Evolutionary conservation across 495 filamentous ascomycete species (phyloP), one percentile per base, ranked within the genome.

Genomic region (Tuber melanosporum): DNA sequence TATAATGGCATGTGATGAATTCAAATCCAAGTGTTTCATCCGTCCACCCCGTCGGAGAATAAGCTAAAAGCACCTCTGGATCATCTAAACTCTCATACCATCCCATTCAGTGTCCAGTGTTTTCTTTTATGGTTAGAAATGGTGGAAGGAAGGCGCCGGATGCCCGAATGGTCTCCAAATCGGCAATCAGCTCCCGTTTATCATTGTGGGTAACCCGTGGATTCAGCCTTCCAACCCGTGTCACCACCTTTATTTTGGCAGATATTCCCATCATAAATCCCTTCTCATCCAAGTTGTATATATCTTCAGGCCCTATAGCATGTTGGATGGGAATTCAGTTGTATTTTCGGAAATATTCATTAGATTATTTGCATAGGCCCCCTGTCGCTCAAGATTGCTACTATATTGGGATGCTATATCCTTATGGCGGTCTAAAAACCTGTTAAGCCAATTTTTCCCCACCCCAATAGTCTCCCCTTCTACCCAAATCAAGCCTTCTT

Each of bases 161-260:
- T 20, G 73, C 73, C 15, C 57, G 57, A 43, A 78, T 70, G 15
- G 76, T 46, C 45, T 78, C 76, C 41, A 72, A 42, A 15, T 70
- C 62, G 0, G 73, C 71, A 41, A 78, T 78, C 8, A 78, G 71
- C 42, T 78, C 72, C 47, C 76, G 26, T 12, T 52, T 62, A 14
- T 71, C 72, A 71, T 74, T 7, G 7, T 42, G 41, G 41, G 41
- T 42, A 3, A 42, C 41, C 2, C 41, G 41, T 3, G 41, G 41
- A 73, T 72, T 72, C 5, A 12, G 22, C 17, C 44, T 43, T 32
- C 45, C 10, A 15, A 46, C 49, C 49, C 71, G 43, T 9, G 42
- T 47, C 3, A 73, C 39, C 2, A 76, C n/a, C 17, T 76, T 76
- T 19, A 70, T 32, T 17, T 69, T 62, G n/a, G 70, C 71, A 39